A percentile compares a stretch with the other conserved stretches of the same genome.
Evolutionary conservation across 2,329 filamentous ascomycete genomes (phyloP).

Genomic region (Ceratocystis cubensis): DNA sequence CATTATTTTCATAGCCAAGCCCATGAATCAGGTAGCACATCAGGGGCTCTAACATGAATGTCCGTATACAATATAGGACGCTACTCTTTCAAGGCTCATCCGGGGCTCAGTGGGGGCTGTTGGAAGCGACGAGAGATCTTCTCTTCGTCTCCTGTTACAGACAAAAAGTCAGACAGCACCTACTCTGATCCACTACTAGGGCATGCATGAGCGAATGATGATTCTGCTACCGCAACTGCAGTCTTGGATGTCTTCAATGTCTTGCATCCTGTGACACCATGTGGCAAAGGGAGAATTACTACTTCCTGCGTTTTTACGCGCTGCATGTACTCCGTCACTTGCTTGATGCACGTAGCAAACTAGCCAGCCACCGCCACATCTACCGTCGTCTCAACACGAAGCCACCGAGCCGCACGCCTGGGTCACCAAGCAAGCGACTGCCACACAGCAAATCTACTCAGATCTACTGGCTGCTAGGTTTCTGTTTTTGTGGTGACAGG

Average conservation of each 20-base stretch:
- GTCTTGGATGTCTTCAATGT: not conserved
- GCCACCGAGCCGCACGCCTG: no score
- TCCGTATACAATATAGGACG: not conserved
- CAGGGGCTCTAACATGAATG: not conserved
- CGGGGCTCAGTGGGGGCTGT: not conserved
- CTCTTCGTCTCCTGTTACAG: conserved; percentile 3
- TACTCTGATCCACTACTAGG: not conserved
- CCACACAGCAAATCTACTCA: no score
- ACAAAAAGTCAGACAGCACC: not conserved
- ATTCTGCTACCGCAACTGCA: not conserved
- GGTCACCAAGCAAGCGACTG: no score
- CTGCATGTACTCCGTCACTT: not conserved
- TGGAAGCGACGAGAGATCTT: not conserved
- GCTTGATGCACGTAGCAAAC: not conserved
- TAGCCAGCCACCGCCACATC: no score
- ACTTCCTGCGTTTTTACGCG: not conserved
- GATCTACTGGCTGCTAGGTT: no score
- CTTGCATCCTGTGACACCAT: not conserved
- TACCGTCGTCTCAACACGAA: no score
- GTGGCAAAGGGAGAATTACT: not conserved
- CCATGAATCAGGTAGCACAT: not conserved
- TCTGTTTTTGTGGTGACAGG: no score
- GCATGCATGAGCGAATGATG: not conserved
- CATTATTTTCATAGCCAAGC: not conserved
- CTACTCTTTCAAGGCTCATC: no score